Evolutionary conservation across 2,329 filamentous ascomycete species (phyloP).

Genomic region (Stagonosporopsis vannaccii): DNA sequence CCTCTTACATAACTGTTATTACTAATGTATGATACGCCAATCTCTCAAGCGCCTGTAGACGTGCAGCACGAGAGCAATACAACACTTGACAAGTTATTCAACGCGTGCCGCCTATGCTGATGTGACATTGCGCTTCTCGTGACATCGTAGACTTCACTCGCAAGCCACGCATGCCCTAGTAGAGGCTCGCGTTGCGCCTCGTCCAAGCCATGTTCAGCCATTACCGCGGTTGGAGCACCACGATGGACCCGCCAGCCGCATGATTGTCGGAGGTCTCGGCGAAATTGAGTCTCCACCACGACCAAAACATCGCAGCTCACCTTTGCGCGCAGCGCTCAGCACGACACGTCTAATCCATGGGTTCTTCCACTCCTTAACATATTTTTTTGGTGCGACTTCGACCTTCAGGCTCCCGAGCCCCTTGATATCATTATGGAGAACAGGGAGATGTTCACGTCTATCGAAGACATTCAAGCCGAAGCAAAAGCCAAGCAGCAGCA

Average conservation of each 20-base stretch:
- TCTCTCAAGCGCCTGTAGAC: conserved; percentile 37
- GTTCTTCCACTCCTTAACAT: conserved; percentile 30
- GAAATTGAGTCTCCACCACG: conserved; percentile 23
- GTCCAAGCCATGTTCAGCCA: conserved; percentile 12
- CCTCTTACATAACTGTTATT: conserved; percentile 53
- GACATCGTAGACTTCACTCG: neutral
- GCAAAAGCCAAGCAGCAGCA: conserved; percentile 45
- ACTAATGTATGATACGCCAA: conserved; percentile 52
- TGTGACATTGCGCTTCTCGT: neutral
- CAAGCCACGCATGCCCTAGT: neutral
- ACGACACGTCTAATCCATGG: conserved; percentile 22
- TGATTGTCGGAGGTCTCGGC: conserved; percentile 29
- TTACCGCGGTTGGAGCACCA: conserved; percentile 22
- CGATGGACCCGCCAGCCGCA: conserved; percentile 23
- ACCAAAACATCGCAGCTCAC: conserved; percentile 19
- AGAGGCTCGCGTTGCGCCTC: conserved; percentile 8
- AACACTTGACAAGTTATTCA: conserved; percentile 31
- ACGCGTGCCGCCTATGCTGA: neutral
- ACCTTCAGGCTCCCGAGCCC: neutral
- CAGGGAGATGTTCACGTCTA: conserved; percentile 47
- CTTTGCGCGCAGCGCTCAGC: conserved; percentile 3
- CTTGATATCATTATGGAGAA: conserved; percentile 43
- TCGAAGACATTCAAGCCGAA: conserved; percentile 48
- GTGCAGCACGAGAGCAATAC: conserved; percentile 47
- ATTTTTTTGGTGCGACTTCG: conserved; percentile 10